Base-by-base conservation (phyloP, 2,329 filamentous ascomycete genomes). In the Pleurostoma richardsiae region DNA sequence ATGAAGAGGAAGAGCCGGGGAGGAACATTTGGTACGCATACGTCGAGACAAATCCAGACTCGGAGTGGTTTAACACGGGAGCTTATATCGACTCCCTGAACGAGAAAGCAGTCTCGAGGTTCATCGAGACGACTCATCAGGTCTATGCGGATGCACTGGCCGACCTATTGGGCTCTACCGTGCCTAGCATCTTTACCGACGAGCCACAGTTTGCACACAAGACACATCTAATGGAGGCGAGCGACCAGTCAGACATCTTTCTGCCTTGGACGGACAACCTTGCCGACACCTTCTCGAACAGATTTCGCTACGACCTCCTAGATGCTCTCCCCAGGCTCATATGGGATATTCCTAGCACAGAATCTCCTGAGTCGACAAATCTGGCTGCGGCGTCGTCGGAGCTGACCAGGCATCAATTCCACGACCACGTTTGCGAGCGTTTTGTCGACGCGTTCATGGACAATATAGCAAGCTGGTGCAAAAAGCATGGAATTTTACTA, bases 101-200 rank as follows among this genome's bases (percentile, higher is more conserved):
- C 43, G 44, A 48, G 3, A 49, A 54, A 8, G 60, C 61, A 29
- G 61, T 62, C 39, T 46, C 41, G 6, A 42, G 52, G 4, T 64
- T 64, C 39, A 52, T 64, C 30, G 53, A 61, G 10, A 57, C 52
- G 27, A 63, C 60, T 2, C 58, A 65, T 47, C 58, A 63, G 42
- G 47, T 50, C 6, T 65, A 62, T 44, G 62, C 62, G 46, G 43
- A 49, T 6, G 55, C 54, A 36, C 45, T 62, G 6, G 58, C 57
- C 26, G 55, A 60, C 39, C 57, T 53, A 19, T 64, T 64, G 40
- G 61, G 60, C 1, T 52, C 50, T 1, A 52, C 49, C 3, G 53
- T 63, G 4, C 61, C 61, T 2, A 61, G 59, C 40, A 63, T 62
- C 11, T 63, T 62, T 27, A 63, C 59, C 4, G 62, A 64, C 41